These are phyloP conservation scores for Sporothrix globosa DNA, from an alignment of 2,329 filamentous ascomycete species.

Conservation along the genomic window DNA sequence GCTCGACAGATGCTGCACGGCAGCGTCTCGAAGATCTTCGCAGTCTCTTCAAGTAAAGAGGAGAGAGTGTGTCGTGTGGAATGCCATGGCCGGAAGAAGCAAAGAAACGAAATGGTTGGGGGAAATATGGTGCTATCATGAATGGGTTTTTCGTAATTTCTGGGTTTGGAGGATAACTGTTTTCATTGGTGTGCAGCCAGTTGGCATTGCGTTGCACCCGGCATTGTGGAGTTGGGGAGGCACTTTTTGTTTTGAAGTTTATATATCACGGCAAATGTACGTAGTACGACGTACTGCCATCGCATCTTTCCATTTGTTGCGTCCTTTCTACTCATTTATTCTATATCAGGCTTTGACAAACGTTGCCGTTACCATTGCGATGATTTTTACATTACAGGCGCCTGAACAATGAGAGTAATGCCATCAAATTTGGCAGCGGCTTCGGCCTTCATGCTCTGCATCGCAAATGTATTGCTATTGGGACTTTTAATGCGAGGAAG, in stretches of 20 bases:
- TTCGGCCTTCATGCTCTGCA: no score
- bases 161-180: not conserved
- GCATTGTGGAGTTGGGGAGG: constrained; percentile 19
- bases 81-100: not conserved
- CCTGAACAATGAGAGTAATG: not conserved
- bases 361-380: not conserved
- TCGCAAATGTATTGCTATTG: no score
- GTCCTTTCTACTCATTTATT: not conserved
- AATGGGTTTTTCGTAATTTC: not conserved
- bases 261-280: not conserved
- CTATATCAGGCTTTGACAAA: not conserved
- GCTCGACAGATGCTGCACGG: constrained; percentile 52
- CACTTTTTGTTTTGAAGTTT: not conserved
- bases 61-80: not conserved
- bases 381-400: not conserved
- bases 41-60: constrained; percentile 53
- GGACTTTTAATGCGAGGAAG: no score
- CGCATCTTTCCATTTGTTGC: not conserved
- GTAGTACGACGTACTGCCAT: not conserved
- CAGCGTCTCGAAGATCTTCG: constrained; percentile 55
- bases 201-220: not conserved
- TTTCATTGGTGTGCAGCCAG: not conserved
- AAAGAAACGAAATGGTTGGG: not conserved
- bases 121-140: not conserved
- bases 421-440: no score